Evolutionary conservation across 768 basidiomycete genomes (phyloP).

Genomic region (Leucocoprinus leucothites): DNA sequence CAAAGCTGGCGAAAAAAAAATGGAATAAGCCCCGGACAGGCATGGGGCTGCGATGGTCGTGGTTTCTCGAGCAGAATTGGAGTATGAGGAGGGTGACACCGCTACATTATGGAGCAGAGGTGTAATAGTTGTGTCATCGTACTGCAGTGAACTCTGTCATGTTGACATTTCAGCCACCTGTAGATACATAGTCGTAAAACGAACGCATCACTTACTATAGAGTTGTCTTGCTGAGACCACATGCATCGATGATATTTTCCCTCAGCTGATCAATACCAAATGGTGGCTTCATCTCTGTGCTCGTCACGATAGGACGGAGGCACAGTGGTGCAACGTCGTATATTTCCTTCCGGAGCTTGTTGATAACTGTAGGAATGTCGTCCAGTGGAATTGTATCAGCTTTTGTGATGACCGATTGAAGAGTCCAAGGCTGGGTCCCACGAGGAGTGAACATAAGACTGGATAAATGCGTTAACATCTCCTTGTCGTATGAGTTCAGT

Average conservation of each 20-base stretch:
- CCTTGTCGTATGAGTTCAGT: constrained; percentile 49
- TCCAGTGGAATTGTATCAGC: constrained; percentile 46
- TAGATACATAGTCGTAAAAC: too few relatives aligned
- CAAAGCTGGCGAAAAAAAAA: neutral
- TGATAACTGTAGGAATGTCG: constrained; percentile 32
- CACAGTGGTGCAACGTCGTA: constrained; percentile 57
- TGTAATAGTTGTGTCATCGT: too few relatives aligned
- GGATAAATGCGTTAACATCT: constrained; percentile 60
- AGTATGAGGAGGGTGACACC: too few relatives aligned
- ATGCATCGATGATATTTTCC: constrained; percentile 57
- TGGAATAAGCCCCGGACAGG: too few relatives aligned
- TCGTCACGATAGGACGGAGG: constrained; percentile 62
- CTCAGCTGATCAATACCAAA: constrained; percentile 59
- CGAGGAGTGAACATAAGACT: constrained; percentile 33
- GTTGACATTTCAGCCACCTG: too few relatives aligned
- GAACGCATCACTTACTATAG: neutral
- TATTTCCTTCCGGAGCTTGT: constrained; percentile 47
- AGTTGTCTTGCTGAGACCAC: constrained; percentile 28
- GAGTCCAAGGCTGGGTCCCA: constrained; percentile 45
- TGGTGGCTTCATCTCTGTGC: constrained; percentile 41
- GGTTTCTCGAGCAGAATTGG: neutral
- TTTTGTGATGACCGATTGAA: constrained; percentile 76
- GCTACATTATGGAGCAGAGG: too few relatives aligned
- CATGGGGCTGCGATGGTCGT: too few relatives aligned
- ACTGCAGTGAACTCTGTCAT: too few relatives aligned